Percentiles rank a stretch among this genome's conserved stretches.
phyloP scores from a whole-genome alignment of 306 rosid species.

The Cyamopsis tetragonoloba region DNA sequence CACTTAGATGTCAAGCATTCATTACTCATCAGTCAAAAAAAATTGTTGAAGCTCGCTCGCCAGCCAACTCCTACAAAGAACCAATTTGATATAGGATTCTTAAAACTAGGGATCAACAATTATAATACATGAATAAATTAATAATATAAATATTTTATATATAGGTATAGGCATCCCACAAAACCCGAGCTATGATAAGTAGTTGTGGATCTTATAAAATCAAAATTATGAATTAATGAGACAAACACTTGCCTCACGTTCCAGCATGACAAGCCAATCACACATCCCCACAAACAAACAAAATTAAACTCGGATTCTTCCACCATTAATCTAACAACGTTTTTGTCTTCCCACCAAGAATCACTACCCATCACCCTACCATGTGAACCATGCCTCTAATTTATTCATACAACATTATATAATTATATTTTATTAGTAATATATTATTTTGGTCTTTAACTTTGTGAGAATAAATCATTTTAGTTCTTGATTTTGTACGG shows the following conservation, averaged over 20 bases:
- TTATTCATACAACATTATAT: constrained; percentile 20
- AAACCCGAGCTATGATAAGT: constrained; percentile 27
- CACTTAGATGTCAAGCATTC: constrained; percentile 1
- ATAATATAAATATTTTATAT: background rate
- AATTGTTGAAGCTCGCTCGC: constrained; percentile 3
- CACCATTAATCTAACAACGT: constrained; percentile 31
- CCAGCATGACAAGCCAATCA: constrained; percentile 45
- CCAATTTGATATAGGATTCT: constrained; percentile 19
- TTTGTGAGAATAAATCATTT: too few species aligned
- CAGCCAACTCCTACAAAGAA: constrained; percentile 3
- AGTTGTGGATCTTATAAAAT: constrained; percentile 21
- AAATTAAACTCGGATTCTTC: constrained; percentile 78
- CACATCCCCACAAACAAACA: constrained; percentile 42
- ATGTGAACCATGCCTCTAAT: constrained; percentile 56
- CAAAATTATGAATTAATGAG: constrained; percentile 33
- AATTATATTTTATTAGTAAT: too few species aligned
- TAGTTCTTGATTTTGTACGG: too few species aligned
- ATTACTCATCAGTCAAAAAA: constrained; percentile 3
- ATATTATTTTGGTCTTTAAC: too few species aligned
- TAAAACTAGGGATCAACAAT: constrained; percentile 22
- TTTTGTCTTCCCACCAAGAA: constrained; percentile 48
- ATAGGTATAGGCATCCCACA: constrained; percentile 26
- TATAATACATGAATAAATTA: background rate
- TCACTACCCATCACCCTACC: constrained; percentile 47
- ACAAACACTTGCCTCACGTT: constrained; percentile 68